phyloP scores from a whole-genome alignment of 2,329 filamentous ascomycete species.

The Annulohypoxylon truncatum region DNA sequence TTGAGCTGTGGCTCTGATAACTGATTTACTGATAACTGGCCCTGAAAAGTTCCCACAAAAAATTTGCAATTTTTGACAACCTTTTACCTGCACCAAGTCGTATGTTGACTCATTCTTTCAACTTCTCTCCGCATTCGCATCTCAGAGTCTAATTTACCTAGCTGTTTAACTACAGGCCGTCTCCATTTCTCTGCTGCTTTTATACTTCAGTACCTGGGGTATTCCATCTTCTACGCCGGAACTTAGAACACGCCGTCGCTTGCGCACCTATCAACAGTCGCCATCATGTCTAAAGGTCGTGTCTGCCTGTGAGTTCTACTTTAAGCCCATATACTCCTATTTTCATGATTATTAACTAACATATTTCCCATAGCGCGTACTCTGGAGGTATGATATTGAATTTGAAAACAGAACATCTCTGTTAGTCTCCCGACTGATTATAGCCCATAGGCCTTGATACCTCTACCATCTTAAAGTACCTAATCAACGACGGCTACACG shows the following conservation, averaged over 20 bases:
- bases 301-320: slow-evolving; percentile 33
- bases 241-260: neutral
- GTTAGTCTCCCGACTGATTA: neutral
- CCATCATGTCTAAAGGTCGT: slow-evolving; percentile 36
- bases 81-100: neutral
- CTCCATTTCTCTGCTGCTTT: neutral
- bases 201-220: neutral
- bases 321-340: neutral
- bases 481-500: slow-evolving; percentile 50
- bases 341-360: neutral
- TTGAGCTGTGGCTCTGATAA: neutral
- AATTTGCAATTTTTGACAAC: neutral
- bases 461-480: slow-evolving; percentile 56
- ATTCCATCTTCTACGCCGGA: neutral
- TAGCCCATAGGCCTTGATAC: slow-evolving; percentile 52
- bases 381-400: slow-evolving; percentile 1
- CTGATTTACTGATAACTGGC: neutral
- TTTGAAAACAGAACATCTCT: neutral
- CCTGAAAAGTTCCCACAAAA: slow-evolving; percentile 1
- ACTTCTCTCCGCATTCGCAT: neutral
- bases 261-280: neutral
- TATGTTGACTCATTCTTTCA: neutral
- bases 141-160: neutral
- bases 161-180: neutral
- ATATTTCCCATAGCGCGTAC: neutral